Evolutionary conservation across 1,139 yeast genomes (phyloP), one percentile per base, ranked within the genome.

Genomic region (Diutina sp.): DNA sequence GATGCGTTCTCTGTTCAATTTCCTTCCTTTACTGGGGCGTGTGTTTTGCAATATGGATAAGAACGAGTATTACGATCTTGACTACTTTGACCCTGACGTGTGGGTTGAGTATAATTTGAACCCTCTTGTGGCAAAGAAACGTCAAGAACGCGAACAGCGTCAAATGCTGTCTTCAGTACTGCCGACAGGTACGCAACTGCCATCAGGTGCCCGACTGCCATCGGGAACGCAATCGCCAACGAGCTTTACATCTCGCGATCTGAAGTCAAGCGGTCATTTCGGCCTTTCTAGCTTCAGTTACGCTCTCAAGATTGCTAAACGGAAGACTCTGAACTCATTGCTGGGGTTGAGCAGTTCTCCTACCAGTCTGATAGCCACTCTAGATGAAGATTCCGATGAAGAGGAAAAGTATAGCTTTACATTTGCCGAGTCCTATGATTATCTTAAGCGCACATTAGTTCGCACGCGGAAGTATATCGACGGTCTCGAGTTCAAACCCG

Each of bases 1-100:
- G 75, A 89, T 90, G 96, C 77, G 97, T 64, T 85, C 93, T 46
- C 83, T 91, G 57, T 90, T 81, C 68, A 76, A 83, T 46, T 90
- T 90, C 66, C 69, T 90, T 50, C 97, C 97, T 0, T 68, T 82
- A 14, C 78, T 81, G 62, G 96, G 96, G 4, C 75, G 83, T 41
- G 83, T 89, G 52, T 90, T 90, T 66, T 80, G 83, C 55, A 84
- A 90, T 65, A 74, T 70, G 53, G 71, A 76, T 4, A 80, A 87
- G 0, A 74, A 77, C 48, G 82, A 84, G 62, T 73, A 77, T 56
- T 84, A 82, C 64, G 82, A 82, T 60, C 67, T 90, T 51, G 96
- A 90, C 70, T 87, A 81, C 62, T 90, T 87, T 64, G 85, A 90
- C 64, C 87, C 90, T 1, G 78, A 87, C 14, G 80, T 83, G 14